A percentile compares a stretch with the other conserved stretches of the same genome.
Conservation (phyloP, 345 rosid species). For the Camelina laxa region DNA sequence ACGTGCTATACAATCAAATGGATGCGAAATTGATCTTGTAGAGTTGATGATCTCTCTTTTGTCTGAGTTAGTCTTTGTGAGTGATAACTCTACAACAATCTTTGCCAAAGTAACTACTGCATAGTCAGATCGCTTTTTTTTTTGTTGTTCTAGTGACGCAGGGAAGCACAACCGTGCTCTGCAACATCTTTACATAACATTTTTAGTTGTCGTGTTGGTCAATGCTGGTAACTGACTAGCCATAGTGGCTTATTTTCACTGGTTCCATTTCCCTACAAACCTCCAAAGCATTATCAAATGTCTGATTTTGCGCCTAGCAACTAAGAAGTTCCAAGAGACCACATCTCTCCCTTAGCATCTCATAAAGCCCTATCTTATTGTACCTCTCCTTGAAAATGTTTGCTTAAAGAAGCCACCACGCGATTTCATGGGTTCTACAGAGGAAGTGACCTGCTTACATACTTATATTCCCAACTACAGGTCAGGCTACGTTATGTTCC, state of each 20-base stretch:
- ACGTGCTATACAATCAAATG: background rate
- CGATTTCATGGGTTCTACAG: constrained; percentile 61
- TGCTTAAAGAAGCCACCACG: constrained; percentile 53
- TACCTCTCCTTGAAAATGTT: constrained; percentile 56
- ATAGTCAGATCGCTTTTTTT: too few species aligned
- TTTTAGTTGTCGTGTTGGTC: too few species aligned
- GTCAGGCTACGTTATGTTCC: constrained; percentile 49
- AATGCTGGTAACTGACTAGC: too few species aligned
- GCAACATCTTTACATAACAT: too few species aligned
- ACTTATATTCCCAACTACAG: constrained; percentile 74
- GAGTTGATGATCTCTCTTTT: constrained; percentile 3
- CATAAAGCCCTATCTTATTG: constrained; percentile 62
- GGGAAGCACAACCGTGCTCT: too few species aligned
- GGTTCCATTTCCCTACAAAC: too few species aligned
- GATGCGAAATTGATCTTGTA: background rate
- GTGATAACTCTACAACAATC: background rate
- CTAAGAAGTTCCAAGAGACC: too few species aligned
- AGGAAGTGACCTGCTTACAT: constrained; percentile 85
- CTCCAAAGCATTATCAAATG: too few species aligned
- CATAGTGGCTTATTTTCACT: too few species aligned
- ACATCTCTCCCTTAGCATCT: too few species aligned
- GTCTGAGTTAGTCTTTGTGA: background rate
- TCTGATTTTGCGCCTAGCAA: too few species aligned
- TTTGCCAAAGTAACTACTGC: background rate
- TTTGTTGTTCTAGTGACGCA: too few species aligned